Conservation (phyloP, 108 stramenopile genomes). For the Parietichytrium sp. region DNA sequence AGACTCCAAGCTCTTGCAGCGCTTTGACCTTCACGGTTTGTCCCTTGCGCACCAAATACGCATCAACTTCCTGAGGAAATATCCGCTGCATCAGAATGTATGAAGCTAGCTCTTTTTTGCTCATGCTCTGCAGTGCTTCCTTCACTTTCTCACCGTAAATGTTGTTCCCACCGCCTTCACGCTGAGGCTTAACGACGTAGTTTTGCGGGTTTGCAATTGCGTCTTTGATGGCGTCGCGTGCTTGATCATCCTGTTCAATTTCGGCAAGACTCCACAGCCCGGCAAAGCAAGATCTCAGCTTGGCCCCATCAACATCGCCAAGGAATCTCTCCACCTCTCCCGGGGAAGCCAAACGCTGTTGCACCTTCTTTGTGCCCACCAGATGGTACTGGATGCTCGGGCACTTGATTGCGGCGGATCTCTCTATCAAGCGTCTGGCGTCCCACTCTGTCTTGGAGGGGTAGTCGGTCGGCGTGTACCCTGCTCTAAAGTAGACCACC, state of each 20-base stretch:
- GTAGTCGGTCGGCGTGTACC: slow-evolving; percentile 93
- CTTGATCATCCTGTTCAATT: slow-evolving; percentile 75
- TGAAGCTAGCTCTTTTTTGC: slow-evolving; percentile 32
- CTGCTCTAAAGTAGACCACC: slow-evolving; percentile 90
- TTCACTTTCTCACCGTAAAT: slow-evolving; percentile 78
- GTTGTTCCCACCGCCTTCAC: slow-evolving; percentile 98
- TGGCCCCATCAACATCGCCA: background rate
- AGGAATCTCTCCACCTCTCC: slow-evolving; percentile 79
- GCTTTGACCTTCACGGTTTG: background rate
- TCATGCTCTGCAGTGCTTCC: slow-evolving; percentile 33
- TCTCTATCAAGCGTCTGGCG: slow-evolving; percentile 76
- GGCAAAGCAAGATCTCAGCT: slow-evolving; percentile 45
- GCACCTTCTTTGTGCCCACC: slow-evolving; percentile 95
- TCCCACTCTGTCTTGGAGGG: slow-evolving; percentile 77
- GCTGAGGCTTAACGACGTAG: slow-evolving; percentile 95
- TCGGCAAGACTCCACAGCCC: slow-evolving; percentile 58
- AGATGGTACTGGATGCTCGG: slow-evolving; percentile 88
- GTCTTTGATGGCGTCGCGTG: slow-evolving; percentile 60
- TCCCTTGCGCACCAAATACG: slow-evolving; percentile 36
- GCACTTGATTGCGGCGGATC: slow-evolving; percentile 81
- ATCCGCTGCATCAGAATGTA: slow-evolving; percentile 62
- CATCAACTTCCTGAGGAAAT: slow-evolving; percentile 6
- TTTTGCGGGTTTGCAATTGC: slow-evolving; percentile 64
- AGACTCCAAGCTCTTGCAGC: slow-evolving; percentile 64
- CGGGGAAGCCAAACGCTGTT: slow-evolving; percentile 83